Evolutionary conservation across 768 basidiomycete genomes (phyloP), one percentile per base, ranked within the genome.

Genomic region (Kwoniella sp.): DNA sequence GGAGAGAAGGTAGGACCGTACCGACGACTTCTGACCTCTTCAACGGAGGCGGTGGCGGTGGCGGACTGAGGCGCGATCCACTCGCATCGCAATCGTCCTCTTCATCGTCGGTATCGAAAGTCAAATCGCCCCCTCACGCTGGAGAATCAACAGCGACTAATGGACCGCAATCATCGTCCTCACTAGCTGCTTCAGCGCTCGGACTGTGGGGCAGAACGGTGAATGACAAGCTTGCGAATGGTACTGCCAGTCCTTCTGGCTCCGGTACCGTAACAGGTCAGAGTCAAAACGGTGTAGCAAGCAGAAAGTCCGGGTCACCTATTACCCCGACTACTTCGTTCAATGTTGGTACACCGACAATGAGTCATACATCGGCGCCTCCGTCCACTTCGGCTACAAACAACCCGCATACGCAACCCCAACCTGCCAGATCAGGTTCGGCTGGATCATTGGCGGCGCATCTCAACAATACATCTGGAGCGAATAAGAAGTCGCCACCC

Each of bases 1-100:
- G 73, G 47, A 52, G 71, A 57, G 73, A 72, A 57, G 71, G 71
- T 0, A 53, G 73, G 21, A 75, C 71, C 8, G 73, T 75, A 22
- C 73, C 73, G 17, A 75, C 73, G 7, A 62, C 73, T 9, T 70
- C 71, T 33, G 69, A 68, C 48, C 55, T 72, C 25, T 75, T 75
- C 27, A 67, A 67, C n/a, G 60, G 48, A n/a, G n/a, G n/a, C n/a
- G n/a, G n/a, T 40, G 50, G 40, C 17, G 40, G 40, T 19, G 17
- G 40, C 19, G 53, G 56, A 22, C 50, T 55, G 33, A 50, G 55
- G 15, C 59, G 50, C 24, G 47, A 55, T 17, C 40, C 51, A 19
- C 40, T 44, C 17, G 40, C 40, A 19, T 44, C 40, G 3, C 40
- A 44, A 19, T 44, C 40, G 8, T 44, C 40, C 17, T 44, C 40